Conservation (phyloP, 345 rosid genomes). For the Citrus hindsii region DNA sequence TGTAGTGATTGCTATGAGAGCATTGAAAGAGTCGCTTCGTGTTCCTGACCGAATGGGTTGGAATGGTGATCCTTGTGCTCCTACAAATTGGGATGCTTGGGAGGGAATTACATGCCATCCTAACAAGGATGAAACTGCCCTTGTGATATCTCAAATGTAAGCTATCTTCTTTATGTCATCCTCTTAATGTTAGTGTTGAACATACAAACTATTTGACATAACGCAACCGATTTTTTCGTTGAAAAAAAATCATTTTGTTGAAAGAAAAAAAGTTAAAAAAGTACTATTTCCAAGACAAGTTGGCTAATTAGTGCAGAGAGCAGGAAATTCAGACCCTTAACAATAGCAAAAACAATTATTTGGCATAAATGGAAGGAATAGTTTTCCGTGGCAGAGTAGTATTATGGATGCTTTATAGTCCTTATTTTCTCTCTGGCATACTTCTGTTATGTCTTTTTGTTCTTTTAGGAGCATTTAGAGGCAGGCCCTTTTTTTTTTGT, state of each 20-base stretch:
- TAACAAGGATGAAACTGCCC: slow-evolving; percentile 59
- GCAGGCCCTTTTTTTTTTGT: not conserved
- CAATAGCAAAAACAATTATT: not conserved
- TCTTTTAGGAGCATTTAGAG: not conserved
- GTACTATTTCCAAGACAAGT: not conserved
- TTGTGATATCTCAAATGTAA: slow-evolving; percentile 87
- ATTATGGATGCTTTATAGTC: not conserved
- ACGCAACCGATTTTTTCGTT: too few species aligned
- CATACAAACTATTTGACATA: not conserved
- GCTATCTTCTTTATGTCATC: slow-evolving; percentile 14
- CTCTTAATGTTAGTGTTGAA: not conserved
- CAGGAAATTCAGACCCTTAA: not conserved
- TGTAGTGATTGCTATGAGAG: slow-evolving; percentile 83
- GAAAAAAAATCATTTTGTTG: too few species aligned
- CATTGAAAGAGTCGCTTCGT: slow-evolving; percentile 80
- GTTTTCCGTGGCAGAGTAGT: not conserved
- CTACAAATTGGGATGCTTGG: slow-evolving; percentile 98
- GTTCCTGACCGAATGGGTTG: slow-evolving; percentile 98
- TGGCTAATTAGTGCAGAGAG: not conserved
- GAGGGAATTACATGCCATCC: slow-evolving; percentile 88
- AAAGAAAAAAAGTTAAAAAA: too few species aligned
- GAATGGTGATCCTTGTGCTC: slow-evolving; percentile 99
- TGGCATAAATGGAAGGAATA: not conserved
- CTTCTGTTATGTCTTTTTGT: not conserved
- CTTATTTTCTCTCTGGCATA: not conserved